Base-by-base conservation (phyloP, 176 grass and related monocot genomes). In the Cenchrus fungigraminus region DNA sequence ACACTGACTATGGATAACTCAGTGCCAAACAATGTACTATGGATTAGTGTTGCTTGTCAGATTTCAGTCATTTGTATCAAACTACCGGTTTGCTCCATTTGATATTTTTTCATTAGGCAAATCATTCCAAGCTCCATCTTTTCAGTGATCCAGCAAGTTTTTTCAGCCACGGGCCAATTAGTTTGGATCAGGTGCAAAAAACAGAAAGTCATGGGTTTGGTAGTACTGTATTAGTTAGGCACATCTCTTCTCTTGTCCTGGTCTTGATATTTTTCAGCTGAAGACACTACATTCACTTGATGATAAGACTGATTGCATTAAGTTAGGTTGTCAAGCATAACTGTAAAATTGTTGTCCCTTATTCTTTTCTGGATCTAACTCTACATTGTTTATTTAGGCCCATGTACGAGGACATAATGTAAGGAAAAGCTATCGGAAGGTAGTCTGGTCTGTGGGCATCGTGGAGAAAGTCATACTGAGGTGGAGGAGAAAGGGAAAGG, bases 341-440 rank as follows among this genome's bases (percentile, higher is more conserved):
- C 15, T 76, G 46, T 40, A 67, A 13, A 67, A 68, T 42, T 63
- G 9, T 12, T 37, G 43, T 34, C 22, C 4, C 31, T 31, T 78
- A 12, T 79, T 60, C 3, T 74, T 17, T 6, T 40, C 11, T 64
- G 52, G 74, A 13, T 69, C 32, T 82, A 69, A 79, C 45, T 64
- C 10, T 61, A 78, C 1, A 40, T 71, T 84, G 50, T 63, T 81
- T 58, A 19, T 69, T 87, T 87, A 99, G 97, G 97, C 97, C 74
- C 94, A 94, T 97, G 90, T 99, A 52, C 87, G 97, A 61, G 97
- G 97, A 68, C 86, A 97, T 76, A 92, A 99, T 89, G 94, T 92
- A 63, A 92, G 97, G 87, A 99, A 91, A 92, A 92, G 69, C 53
- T 91, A 88, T 82, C 78, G 82, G 70, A 95, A 94, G 83, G 82